Evolutionary conservation across 768 basidiomycete genomes (phyloP).

Genomic region (Saitozyma podzolica): DNA sequence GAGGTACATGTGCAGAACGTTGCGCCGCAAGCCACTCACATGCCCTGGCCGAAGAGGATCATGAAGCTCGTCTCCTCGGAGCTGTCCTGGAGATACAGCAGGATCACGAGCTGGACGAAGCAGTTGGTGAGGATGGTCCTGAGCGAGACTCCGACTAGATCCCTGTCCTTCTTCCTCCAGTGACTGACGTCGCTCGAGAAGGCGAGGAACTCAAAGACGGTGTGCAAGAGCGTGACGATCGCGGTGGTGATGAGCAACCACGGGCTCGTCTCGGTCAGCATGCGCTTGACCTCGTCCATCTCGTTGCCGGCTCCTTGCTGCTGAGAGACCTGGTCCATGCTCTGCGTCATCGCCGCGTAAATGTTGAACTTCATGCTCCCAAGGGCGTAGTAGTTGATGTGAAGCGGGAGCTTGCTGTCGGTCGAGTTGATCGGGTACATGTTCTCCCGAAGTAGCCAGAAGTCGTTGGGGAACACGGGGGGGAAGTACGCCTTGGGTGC

Average conservation of each 20-base stretch:
- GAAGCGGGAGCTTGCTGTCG: constrained; percentile 72
- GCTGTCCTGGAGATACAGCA: constrained; percentile 92
- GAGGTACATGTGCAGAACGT: not conserved
- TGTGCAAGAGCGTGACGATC: constrained; percentile 81
- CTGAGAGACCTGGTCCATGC: constrained; percentile 83
- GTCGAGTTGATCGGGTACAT: constrained; percentile 83
- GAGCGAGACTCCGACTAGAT: constrained; percentile 92
- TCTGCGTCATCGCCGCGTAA: constrained; percentile 77
- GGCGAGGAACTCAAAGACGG: constrained; percentile 89
- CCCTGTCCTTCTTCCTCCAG: constrained; percentile 85
- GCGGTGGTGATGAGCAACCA: constrained; percentile 83
- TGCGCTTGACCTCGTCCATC: constrained; percentile 91
- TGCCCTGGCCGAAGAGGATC: constrained; percentile 68
- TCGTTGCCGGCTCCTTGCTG: constrained; percentile 61
- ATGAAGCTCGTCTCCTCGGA: constrained; percentile 96
- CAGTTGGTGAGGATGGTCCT: constrained; percentile 86
- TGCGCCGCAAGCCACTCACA: constrained; percentile 24
- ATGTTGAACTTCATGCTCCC: constrained; percentile 68
- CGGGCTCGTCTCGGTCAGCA: constrained; percentile 68
- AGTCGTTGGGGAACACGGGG: constrained; percentile 88
- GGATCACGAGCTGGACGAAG: constrained; percentile 74
- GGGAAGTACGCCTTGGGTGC: constrained; percentile 71
- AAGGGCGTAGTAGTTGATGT: constrained; percentile 80
- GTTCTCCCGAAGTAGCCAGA: constrained; percentile 81
- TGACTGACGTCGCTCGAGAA: constrained; percentile 94